phyloP scores from a whole-genome alignment of 1,284 basidiomycete genomes.

The Vanrija sp. region DNA sequence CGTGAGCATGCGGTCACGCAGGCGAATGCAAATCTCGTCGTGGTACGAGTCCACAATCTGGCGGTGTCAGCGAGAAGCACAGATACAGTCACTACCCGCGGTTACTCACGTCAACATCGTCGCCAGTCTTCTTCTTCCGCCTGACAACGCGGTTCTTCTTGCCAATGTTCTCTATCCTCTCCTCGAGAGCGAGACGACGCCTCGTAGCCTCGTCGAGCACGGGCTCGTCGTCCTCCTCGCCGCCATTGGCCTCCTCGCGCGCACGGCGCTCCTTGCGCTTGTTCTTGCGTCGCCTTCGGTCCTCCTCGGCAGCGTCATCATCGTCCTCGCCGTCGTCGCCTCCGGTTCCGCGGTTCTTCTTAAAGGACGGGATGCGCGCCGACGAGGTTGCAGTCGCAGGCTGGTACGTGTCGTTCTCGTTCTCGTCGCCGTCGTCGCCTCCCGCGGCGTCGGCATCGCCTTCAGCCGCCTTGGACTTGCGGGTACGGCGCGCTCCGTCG shows the following conservation, averaged over 20 bases:
- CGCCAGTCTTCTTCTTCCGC: slow-evolving; percentile 64
- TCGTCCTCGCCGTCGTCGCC: slow-evolving; percentile 48
- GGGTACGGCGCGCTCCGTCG: neutral
- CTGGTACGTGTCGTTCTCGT: slow-evolving; percentile 62
- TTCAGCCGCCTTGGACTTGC: slow-evolving; percentile 1
- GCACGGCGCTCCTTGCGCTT: slow-evolving; percentile 34
- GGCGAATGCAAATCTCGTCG: slow-evolving; percentile 81
- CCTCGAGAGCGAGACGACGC: slow-evolving; percentile 29
- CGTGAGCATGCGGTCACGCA: slow-evolving; percentile 78
- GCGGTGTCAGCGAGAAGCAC: neutral
- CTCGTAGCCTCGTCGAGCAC: slow-evolving; percentile 26
- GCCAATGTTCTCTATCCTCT: slow-evolving; percentile 71
- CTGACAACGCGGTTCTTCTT: slow-evolving; percentile 67
- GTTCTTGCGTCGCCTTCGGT: slow-evolving; percentile 50
- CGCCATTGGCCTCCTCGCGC: slow-evolving; percentile 13
- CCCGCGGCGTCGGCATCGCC: slow-evolving; percentile 6
- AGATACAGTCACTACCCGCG: too few relatives aligned
- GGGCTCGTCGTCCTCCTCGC: slow-evolving; percentile 44
- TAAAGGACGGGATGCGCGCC: slow-evolving; percentile 45
- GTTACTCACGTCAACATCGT: slow-evolving; percentile 52
- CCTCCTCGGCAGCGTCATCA: slow-evolving; percentile 50
- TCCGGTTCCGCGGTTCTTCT: slow-evolving; percentile 50
- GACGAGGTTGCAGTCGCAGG: slow-evolving; percentile 54
- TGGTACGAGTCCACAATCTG: slow-evolving; percentile 74
- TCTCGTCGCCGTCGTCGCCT: slow-evolving; percentile 41